These are phyloP conservation scores for Cardamine resedifolia DNA, from an alignment of 345 rosid species.

Conservation along the genomic window DNA sequence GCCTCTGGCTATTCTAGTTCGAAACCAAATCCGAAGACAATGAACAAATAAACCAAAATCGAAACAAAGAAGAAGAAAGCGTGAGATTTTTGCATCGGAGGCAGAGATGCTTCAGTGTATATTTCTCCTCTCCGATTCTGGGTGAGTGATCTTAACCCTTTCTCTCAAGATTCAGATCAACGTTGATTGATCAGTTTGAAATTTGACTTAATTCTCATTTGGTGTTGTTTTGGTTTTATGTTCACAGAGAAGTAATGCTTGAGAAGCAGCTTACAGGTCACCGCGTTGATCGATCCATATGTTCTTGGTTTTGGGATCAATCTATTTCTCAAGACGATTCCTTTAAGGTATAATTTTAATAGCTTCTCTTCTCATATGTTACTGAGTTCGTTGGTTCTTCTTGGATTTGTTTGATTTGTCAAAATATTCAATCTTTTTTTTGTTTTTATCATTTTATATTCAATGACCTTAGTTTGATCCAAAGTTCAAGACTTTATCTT, in stretches of 20 bases:
- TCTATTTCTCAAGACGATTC: slow-evolving; percentile 66
- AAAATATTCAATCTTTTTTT: slow-evolving; percentile 6
- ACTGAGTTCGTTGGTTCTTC: not conserved
- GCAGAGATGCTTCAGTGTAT: slow-evolving; percentile 87
- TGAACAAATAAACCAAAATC: not conserved
- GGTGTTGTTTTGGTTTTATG: slow-evolving; percentile 1
- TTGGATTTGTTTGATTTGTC: not conserved
- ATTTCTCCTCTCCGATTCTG: slow-evolving; percentile 90
- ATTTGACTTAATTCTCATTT: not conserved
- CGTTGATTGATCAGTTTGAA: not conserved
- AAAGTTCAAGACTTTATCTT: not conserved
- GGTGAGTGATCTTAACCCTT: slow-evolving; percentile 44
- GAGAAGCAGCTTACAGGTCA: slow-evolving; percentile 98
- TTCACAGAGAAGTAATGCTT: slow-evolving; percentile 81
- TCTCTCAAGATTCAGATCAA: not conserved
- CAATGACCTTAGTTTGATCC: not conserved
- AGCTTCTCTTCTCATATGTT: not conserved
- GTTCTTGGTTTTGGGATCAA: slow-evolving; percentile 97
- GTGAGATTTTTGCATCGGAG: slow-evolving; percentile 7
- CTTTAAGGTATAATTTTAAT: slow-evolving; percentile 53
- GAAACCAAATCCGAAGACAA: not conserved
- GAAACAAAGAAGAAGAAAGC: not conserved
- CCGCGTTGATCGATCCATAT: slow-evolving; percentile 88
- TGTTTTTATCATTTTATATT: not conserved
- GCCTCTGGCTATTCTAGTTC: not conserved